Base-by-base conservation (phyloP, 2,329 filamentous ascomycete genomes). In the Alternaria rosae region DNA sequence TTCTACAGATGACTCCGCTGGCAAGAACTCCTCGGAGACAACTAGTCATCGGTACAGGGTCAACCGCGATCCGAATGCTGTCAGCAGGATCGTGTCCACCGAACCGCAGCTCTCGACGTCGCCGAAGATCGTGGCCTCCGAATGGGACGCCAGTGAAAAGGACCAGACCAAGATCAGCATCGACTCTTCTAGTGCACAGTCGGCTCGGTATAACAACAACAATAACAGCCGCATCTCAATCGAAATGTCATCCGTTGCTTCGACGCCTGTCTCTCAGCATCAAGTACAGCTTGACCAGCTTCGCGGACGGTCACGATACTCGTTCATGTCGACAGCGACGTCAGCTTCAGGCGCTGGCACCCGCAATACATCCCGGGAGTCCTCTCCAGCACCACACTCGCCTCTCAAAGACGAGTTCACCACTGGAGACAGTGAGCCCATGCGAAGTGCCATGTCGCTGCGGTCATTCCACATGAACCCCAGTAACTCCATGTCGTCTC, bases 381-480 rank as follows among this genome's bases (percentile, higher is more conserved):
- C 77, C 32, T 81, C 78, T 6, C 76, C 78, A 53, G 70, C 70
- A 10, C 76, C 77, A 50, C 70, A 70, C 38, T 78, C 78, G 32
- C 78, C 77, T 21, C 65, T 73, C 6, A 70, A 70, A 59, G 74
- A 79, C 42, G 67, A 56, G 21, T 72, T 72, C 38, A 58, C 65
- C 9, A 13, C 57, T 56, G 64, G 68, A 20, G 74, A 76, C 23
- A 30, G 69, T 23, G 76, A 79, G 35, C 68, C 73, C 38, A 66
- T 70, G 32, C 72, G 76, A 58, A 76, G 73, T 47, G 74, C 75
- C 50, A 76, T 74, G 60, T 76, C 76, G 48, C 71, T 79, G 55
- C 78, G 72, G 44, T 79, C 78, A 38, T 78, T 79, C 61, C 75
- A 79, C 51, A 80, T 78, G 71, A 78, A 75, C 48, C 78, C 77